Conservation (phyloP, 176 grass and related monocot species). For the Bonia amplexicaulis region DNA sequence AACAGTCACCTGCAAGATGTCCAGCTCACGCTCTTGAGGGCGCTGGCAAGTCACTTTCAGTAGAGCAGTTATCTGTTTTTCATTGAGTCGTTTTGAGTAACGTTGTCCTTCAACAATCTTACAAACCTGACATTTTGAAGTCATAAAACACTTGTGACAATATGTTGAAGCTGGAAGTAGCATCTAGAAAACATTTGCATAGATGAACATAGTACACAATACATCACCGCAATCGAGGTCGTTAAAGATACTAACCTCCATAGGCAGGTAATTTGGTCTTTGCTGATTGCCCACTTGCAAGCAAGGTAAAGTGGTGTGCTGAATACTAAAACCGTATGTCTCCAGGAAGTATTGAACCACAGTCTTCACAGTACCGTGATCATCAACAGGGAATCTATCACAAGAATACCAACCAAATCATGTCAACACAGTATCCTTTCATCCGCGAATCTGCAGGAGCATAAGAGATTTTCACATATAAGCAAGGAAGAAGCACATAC, state of each 20-base stretch:
- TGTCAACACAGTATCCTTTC: neutral
- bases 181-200: neutral
- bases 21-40: constrained; percentile 64
- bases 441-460: neutral
- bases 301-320: constrained; percentile 84
- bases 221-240: neutral
- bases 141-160: constrained; percentile 12
- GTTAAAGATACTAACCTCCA: constrained; percentile 54
- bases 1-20: constrained; percentile 67
- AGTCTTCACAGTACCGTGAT: constrained; percentile 84
- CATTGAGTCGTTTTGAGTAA: constrained; percentile 84
- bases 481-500: constrained; percentile 35
- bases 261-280: constrained; percentile 87
- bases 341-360: constrained; percentile 93
- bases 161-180: constrained; percentile 8
- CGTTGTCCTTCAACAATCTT: constrained; percentile 92
- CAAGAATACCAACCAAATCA: constrained; percentile 13
- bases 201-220: neutral
- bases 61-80: constrained; percentile 88
- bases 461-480: neutral
- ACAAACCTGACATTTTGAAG: constrained; percentile 59
- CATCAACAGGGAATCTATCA: constrained; percentile 73
- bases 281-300: constrained; percentile 96
- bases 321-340: constrained; percentile 84
- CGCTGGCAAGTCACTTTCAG: constrained; percentile 91